Evolutionary conservation across 352 stramenopile genomes (phyloP), one percentile per base, ranked within the genome.

Genomic region (Phytophthora boehmeriae): DNA sequence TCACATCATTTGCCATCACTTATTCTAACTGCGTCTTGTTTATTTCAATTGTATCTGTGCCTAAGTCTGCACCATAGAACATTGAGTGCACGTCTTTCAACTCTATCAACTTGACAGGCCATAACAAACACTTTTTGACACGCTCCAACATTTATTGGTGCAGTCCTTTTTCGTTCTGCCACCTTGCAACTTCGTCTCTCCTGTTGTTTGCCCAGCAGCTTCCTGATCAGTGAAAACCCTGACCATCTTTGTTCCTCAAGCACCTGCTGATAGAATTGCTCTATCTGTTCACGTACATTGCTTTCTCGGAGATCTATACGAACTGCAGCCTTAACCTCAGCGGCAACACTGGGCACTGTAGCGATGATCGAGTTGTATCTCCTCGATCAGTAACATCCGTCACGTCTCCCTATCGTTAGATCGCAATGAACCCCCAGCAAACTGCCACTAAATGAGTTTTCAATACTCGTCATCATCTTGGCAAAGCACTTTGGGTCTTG

Each of bases 51-150:
- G 30, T 20, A 39, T 47, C 50, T 1, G 36, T 25, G 16, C 50
- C 50, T 11, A 17, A 32, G 44, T 48, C 35, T n/a, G 50, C 35
- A 36, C 50, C 35, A 57, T 25, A 57, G 50, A 22, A 36, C 50
- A 57, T 42, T 48, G 50, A 48, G 22, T 47, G 38, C 44, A 16
- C 34, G 46, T 25, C 36, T 22, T 57, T 57, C 5, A 57, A 17
- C 35, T 48, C 36, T 2, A 57, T 10, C 4, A 28, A 27, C 8
- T 8, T 39, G 32, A 17, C 23, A 8, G n/a, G 28, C 5, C 39
- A 22, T n/a, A 10, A 1, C 8, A 57, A 42, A 32, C 50, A 57
- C 50, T 57, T n/a, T 48, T 42, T 16, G 14, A 57, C 41, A 36
- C 36, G 50, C 50, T 16, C 11, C 20, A 48, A 3, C 16, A 22